Evolutionary conservation across 2,329 filamentous ascomycete species (phyloP).

Genomic region (Thermochaetoides dissita): DNA sequence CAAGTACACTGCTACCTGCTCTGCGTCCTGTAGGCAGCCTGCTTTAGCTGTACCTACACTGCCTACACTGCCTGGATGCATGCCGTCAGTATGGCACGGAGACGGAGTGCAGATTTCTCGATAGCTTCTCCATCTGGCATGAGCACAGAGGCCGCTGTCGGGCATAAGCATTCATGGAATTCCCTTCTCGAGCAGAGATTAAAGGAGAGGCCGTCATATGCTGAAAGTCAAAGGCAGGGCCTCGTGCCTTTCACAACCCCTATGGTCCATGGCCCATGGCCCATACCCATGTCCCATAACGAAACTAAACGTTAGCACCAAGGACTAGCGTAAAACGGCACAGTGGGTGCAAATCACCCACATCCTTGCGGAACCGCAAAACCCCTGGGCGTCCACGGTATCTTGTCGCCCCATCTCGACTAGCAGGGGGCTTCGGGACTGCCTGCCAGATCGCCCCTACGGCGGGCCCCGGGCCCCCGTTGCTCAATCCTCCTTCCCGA

Average conservation of each 20-base stretch:
- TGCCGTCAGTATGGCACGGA: too few species aligned
- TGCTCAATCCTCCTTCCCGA: slow-evolving; percentile 33
- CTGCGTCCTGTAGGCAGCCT: too few species aligned
- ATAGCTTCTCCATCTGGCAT: too few species aligned
- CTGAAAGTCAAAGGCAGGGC: neutral
- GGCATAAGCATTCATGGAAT: neutral
- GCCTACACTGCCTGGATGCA: too few species aligned
- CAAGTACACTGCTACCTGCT: too few species aligned
- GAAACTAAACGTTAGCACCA: too few species aligned
- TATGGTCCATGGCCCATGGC: too few species aligned
- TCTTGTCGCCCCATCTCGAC: slow-evolving; percentile 15
- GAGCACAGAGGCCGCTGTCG: neutral
- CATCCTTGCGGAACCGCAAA: slow-evolving; percentile 5
- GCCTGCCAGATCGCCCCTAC: slow-evolving; percentile 22
- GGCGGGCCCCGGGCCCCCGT: slow-evolving; percentile 12
- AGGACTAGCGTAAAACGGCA: too few species aligned
- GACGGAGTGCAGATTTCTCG: too few species aligned
- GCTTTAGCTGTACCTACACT: too few species aligned
- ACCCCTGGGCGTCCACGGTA: slow-evolving; percentile 5
- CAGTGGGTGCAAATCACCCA: neutral
- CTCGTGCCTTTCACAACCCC: neutral
- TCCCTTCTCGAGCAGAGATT: neutral
- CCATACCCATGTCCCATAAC: too few species aligned
- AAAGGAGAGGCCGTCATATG: slow-evolving; percentile 1
- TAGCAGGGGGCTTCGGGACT: slow-evolving; percentile 15